Conservation (phyloP, 1,139 yeast genomes). For the Meyerozyma smithsonii region DNA sequence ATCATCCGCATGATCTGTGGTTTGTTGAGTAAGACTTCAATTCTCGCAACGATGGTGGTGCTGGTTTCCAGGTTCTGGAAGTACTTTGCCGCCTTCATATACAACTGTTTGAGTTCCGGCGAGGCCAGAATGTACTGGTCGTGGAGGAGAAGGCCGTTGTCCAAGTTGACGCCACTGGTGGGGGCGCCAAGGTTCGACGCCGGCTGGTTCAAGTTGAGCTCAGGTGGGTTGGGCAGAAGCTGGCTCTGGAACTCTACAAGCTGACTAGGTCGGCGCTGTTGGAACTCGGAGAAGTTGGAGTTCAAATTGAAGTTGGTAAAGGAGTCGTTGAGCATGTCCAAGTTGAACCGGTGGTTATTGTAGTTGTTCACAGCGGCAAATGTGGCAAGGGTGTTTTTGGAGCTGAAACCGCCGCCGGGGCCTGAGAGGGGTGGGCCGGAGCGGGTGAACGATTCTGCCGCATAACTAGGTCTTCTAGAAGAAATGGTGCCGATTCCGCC, state of each 20-base stretch:
- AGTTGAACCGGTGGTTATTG: constrained; percentile 15
- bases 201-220: neutral
- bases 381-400: constrained; percentile 15
- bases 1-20: constrained; percentile 32
- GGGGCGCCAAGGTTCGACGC: constrained; percentile 4
- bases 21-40: constrained; percentile 26
- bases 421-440: constrained; percentile 10
- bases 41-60: constrained; percentile 28
- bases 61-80: constrained; percentile 39
- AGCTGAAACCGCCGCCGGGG: neutral
- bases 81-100: constrained; percentile 40
- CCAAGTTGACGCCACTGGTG: constrained; percentile 33
- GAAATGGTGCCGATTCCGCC: constrained; percentile 61
- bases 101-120: constrained; percentile 41
- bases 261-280: constrained; percentile 43
- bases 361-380: constrained; percentile 23
- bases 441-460: constrained; percentile 56
- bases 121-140: constrained; percentile 52
- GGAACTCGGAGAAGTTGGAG: constrained; percentile 37
- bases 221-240: constrained; percentile 8
- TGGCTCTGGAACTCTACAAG: constrained; percentile 29
- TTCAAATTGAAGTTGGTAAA: constrained; percentile 33
- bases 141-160: constrained; percentile 52
- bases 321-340: constrained; percentile 31
- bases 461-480: constrained; percentile 60